phyloP scores from a whole-genome alignment of 768 basidiomycete species.

The Podaxis carcinomalis region DNA sequence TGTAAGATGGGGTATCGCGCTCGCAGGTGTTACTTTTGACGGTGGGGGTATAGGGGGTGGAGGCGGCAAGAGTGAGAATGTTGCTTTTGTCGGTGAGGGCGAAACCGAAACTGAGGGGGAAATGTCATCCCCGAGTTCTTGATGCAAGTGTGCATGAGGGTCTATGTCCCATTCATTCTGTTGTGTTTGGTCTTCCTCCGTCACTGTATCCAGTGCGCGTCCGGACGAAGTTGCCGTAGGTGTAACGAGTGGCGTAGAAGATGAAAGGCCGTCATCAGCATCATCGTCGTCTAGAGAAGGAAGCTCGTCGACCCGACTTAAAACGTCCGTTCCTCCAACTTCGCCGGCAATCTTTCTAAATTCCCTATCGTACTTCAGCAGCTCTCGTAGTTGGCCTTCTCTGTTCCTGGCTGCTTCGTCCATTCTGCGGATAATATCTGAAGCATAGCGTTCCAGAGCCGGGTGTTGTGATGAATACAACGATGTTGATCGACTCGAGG shows the following conservation, averaged over 20 bases:
- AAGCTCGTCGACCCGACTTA: slow-evolving; percentile 61
- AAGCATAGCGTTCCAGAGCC: slow-evolving; percentile 64
- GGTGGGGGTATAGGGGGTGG: slow-evolving; percentile 41
- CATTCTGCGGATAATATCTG: slow-evolving; percentile 71
- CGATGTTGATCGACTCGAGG: not conserved
- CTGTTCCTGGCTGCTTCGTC: slow-evolving; percentile 74
- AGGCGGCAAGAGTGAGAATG: slow-evolving; percentile 42
- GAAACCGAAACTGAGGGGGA: slow-evolving; percentile 4
- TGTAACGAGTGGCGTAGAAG: slow-evolving; percentile 22
- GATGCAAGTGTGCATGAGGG: slow-evolving; percentile 9
- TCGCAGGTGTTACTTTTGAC: slow-evolving; percentile 44
- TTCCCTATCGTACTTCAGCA: slow-evolving; percentile 76
- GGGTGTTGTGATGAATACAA: slow-evolving; percentile 29
- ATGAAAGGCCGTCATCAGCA: slow-evolving; percentile 32
- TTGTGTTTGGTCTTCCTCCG: slow-evolving; percentile 3
- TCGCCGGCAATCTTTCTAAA: slow-evolving; percentile 74
- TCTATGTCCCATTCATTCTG: slow-evolving; percentile 11
- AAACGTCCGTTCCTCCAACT: slow-evolving; percentile 69
- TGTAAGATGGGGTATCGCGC: slow-evolving; percentile 60
- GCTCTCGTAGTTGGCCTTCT: slow-evolving; percentile 76
- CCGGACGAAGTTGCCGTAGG: not conserved
- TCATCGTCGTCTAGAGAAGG: slow-evolving; percentile 39
- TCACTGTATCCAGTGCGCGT: not conserved
- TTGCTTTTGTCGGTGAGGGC: slow-evolving; percentile 48
- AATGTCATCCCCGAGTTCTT: slow-evolving; percentile 3